Base-by-base conservation (phyloP, 2,329 filamentous ascomycete genomes). In the Fusarium cicatricum region DNA sequence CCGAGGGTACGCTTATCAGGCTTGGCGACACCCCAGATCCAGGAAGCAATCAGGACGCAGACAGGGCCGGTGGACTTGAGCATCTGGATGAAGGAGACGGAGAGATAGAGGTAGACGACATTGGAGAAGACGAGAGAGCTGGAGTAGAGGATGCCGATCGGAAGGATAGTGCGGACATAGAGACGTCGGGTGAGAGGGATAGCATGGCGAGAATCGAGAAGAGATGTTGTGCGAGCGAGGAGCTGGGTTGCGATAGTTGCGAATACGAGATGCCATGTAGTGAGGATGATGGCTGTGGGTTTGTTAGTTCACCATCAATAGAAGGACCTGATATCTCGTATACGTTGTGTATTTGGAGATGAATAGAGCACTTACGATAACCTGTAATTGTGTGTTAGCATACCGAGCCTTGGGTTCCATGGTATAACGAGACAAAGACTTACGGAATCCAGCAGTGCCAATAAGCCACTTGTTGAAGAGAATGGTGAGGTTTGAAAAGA, bases 401-500 rank as follows among this genome's bases (percentile, higher is more conserved):
- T 44, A 23, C 26, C n/a, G 12, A 32, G 17, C 39, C 28, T 21
- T 19, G 38, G 26, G 23, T 38, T 28, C 7, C 10, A 11, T 6
- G 7, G 16, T 11, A n/a, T n/a, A 21, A 31, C 33, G 10, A 17
- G 11, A 21, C 12, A 21, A n/a, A 11, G 39, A 81, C 88, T 81
- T 78, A 91, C 89, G 83, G 75, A 94, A 94, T 52, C 89, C 84
- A 69, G 84, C 84, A 59, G 85, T 87, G 71, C 91, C 86, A 55
- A 96, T 83, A 43, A 96, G 85, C 85, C 90, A 93, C 79, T 96
- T 96, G 82, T 96, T 96, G 82, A 96, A 96, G 58, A 96, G 79
- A 71, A 96, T 96, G 58, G 93, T 92, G 68, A 85, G 82, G 63
- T 91, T 94, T 68, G 90, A 95, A 72, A 95, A 85, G 64, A 91